Percentiles rank a stretch among this genome's conserved stretches.
Evolutionary conservation across 441 rosid genomes (phyloP).

Genomic region (Arabidopsis lyrata): DNA sequence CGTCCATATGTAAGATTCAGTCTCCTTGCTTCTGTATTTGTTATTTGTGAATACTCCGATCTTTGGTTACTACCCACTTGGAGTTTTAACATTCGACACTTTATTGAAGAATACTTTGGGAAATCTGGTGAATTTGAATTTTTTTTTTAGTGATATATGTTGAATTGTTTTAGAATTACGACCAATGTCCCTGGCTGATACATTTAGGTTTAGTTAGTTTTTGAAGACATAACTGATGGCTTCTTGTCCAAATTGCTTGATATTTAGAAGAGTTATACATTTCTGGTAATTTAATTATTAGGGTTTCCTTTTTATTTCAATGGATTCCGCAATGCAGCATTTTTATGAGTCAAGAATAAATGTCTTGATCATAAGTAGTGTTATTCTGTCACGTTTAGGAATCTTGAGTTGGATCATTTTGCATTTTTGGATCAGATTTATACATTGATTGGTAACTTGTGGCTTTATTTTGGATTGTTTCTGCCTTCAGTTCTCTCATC

Average conservation of each 20-base stretch:
- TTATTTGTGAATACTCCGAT: neutral
- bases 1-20: constrained; percentile 21
- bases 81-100: neutral
- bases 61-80: neutral
- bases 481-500: constrained; percentile 7
- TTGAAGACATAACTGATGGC: neutral
- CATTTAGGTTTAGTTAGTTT: neutral
- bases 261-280: neutral
- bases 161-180: neutral
- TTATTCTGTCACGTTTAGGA: neutral
- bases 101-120: neutral
- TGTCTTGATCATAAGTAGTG: neutral
- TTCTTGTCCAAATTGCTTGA: neutral
- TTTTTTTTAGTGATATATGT: neutral
- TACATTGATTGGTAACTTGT: neutral
- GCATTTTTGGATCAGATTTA: neutral
- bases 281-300: neutral
- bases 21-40: neutral
- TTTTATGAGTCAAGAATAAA: neutral
- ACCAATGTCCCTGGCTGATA: neutral
- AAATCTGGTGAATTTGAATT: neutral
- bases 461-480: constrained; percentile 3
- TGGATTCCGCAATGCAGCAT: constrained; percentile 6
- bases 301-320: constrained; percentile 4
- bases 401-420: neutral